phyloP scores from a whole-genome alignment of 2,329 filamentous ascomycete species.

The Fonsecaea erecta region DNA sequence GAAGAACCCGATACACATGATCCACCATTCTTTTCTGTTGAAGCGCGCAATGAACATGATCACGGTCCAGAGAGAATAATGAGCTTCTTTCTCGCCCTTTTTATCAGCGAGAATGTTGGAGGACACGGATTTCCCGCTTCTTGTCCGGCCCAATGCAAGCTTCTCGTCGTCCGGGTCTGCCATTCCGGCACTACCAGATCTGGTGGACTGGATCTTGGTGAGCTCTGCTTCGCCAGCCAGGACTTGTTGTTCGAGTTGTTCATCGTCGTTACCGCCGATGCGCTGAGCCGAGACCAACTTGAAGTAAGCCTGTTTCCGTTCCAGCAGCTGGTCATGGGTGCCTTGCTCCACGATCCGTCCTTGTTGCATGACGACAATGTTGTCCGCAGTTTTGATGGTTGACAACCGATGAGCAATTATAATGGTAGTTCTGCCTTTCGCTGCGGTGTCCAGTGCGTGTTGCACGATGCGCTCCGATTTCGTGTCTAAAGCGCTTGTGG shows the following conservation, averaged over 20 bases:
- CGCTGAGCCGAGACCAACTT: slow-evolving; percentile 87
- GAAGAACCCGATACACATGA: slow-evolving; percentile 74
- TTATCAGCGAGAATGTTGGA: slow-evolving; percentile 69
- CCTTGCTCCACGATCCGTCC: slow-evolving; percentile 93
- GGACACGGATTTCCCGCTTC: slow-evolving; percentile 64
- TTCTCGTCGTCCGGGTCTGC: slow-evolving; percentile 43
- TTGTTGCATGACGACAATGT: slow-evolving; percentile 89
- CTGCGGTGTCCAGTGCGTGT: slow-evolving; percentile 83
- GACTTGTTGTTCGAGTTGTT: slow-evolving; percentile 40
- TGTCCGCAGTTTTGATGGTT: slow-evolving; percentile 91
- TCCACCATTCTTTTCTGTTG: slow-evolving; percentile 72
- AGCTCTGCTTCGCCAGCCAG: slow-evolving; percentile 41
- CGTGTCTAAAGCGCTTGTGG: slow-evolving; percentile 90
- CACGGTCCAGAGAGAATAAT: slow-evolving; percentile 74
- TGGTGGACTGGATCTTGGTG: slow-evolving; percentile 43
- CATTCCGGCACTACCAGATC: slow-evolving; percentile 36
- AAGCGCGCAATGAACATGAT: slow-evolving; percentile 80
- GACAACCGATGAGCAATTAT: slow-evolving; percentile 94
- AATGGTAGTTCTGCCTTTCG: slow-evolving; percentile 88
- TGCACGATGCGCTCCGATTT: slow-evolving; percentile 95
- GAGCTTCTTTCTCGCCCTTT: slow-evolving; percentile 54
- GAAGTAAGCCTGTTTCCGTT: slow-evolving; percentile 73
- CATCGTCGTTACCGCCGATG: slow-evolving; percentile 64
- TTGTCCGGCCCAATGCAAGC: slow-evolving; percentile 47
- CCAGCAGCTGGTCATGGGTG: slow-evolving; percentile 78